Percentiles rank a stretch among this genome's conserved stretches.
These are phyloP conservation scores for Moesziomyces antarcticus DNA, from an alignment of 1,284 basidiomycete genomes.

Conservation along the genomic window DNA sequence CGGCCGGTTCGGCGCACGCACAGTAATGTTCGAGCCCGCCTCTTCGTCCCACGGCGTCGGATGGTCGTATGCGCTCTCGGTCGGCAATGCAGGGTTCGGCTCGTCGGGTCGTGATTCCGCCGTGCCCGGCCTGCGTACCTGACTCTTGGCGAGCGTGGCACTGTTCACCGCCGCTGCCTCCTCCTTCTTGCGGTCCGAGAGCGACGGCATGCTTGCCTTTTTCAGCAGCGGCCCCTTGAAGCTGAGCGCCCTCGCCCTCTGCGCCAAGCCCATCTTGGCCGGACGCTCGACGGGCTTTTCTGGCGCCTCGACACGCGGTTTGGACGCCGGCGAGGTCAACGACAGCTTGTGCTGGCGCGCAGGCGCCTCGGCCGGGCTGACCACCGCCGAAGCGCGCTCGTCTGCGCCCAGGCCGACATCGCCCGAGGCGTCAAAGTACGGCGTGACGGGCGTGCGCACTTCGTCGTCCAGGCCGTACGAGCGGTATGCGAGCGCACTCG, in stretches of 20 bases:
- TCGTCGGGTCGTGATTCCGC: constrained; percentile 14
- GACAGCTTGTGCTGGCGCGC: constrained; percentile 10
- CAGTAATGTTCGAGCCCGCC: constrained; percentile 5
- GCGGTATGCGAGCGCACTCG: constrained; percentile 2
- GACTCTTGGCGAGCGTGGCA: constrained; percentile 3
- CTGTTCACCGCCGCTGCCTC: constrained; percentile 5
- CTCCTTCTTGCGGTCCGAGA: constrained; percentile 27
- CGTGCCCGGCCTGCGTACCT: constrained; percentile 9
- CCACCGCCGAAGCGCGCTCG: not conserved
- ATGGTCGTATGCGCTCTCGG: constrained; percentile 13
- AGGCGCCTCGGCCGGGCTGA: not conserved
- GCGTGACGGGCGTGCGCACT: constrained; percentile 45
- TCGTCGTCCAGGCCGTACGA: constrained; percentile 44
- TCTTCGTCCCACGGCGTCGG: constrained; percentile 30
- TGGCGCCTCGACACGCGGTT: not conserved
- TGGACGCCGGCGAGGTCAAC: constrained; percentile 2
- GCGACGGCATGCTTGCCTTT: constrained; percentile 39
- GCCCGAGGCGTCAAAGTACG: constrained; percentile 55
- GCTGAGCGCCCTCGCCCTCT: constrained; percentile 38
- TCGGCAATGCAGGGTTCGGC: not conserved
- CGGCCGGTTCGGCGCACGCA: constrained; percentile 23
- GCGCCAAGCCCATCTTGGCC: constrained; percentile 38
- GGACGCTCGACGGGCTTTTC: constrained; percentile 30
- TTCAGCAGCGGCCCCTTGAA: constrained; percentile 41
- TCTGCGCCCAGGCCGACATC: constrained; percentile 7